Conservation (phyloP, 768 basidiomycete genomes). For the Tylopilus intermedius region DNA sequence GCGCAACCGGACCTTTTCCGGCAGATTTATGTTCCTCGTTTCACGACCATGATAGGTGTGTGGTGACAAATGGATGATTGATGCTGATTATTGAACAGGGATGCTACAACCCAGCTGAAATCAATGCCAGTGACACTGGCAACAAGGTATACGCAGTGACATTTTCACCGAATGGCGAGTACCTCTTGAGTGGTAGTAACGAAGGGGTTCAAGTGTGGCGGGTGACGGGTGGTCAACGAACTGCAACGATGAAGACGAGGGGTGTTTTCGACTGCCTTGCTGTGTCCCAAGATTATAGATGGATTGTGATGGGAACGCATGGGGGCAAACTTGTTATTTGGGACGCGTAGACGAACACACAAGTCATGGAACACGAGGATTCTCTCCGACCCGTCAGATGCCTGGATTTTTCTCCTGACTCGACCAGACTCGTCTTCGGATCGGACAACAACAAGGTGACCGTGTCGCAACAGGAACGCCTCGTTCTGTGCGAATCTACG, state of each 20-base stretch:
- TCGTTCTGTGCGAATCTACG: no score
- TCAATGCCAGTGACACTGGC: not conserved
- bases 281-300: not conserved
- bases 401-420: not conserved
- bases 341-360: not conserved
- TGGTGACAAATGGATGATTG: not conserved
- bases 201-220: not conserved
- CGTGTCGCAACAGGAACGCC: no score
- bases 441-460: not conserved
- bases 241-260: not conserved
- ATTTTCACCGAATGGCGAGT: not conserved
- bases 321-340: not conserved
- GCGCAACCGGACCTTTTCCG: no score
- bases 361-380: not conserved
- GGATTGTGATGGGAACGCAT: not conserved
- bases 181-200: not conserved
- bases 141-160: not conserved
- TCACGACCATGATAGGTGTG: not conserved
- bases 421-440: not conserved
- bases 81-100: not conserved
- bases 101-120: not conserved
- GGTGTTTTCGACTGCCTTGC: not conserved
- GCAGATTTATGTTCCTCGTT: no score
- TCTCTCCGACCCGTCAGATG: no score
- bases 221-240: not conserved